A percentile compares a stretch with the other conserved stretches of the same genome.
phyloP scores from a whole-genome alignment of 1,284 basidiomycete genomes.

The Lignosus rhinocerotis region DNA sequence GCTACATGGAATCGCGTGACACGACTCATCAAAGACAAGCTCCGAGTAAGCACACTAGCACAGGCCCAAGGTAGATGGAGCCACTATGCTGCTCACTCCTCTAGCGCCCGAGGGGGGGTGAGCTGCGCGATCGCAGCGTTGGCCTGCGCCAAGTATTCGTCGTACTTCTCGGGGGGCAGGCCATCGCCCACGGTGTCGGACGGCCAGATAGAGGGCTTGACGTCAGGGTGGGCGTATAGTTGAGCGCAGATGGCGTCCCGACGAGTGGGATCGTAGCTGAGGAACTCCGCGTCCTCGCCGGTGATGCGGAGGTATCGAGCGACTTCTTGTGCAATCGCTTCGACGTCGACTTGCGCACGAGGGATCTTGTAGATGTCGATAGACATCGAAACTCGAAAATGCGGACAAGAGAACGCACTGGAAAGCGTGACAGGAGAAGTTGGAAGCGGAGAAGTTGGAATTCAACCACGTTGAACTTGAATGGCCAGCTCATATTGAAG shows the following conservation, averaged over 20 bases:
- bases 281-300: constrained; percentile 5
- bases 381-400: too few species aligned
- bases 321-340: neutral
- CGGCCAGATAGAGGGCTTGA: neutral
- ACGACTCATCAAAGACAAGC: neutral
- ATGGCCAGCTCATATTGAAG: too few species aligned
- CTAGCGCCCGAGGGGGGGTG: constrained; percentile 8
- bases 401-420: too few species aligned
- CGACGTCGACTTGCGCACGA: too few species aligned
- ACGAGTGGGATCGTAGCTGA: constrained; percentile 1
- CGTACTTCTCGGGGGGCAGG: neutral
- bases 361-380: too few species aligned
- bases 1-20: constrained; percentile 5
- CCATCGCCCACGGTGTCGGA: neutral
- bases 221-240: neutral
- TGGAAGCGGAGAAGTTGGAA: too few species aligned
- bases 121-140: constrained; percentile 8
- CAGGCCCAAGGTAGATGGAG: too few species aligned
- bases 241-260: constrained; percentile 7
- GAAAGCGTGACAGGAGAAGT: too few species aligned
- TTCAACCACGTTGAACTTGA: too few species aligned
- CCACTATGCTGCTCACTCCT: constrained; percentile 8
- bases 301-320: neutral
- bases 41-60: too few species aligned
- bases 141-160: constrained; percentile 2